Evolutionary conservation across 768 basidiomycete genomes (phyloP).

Genomic region (Postia placenta): DNA sequence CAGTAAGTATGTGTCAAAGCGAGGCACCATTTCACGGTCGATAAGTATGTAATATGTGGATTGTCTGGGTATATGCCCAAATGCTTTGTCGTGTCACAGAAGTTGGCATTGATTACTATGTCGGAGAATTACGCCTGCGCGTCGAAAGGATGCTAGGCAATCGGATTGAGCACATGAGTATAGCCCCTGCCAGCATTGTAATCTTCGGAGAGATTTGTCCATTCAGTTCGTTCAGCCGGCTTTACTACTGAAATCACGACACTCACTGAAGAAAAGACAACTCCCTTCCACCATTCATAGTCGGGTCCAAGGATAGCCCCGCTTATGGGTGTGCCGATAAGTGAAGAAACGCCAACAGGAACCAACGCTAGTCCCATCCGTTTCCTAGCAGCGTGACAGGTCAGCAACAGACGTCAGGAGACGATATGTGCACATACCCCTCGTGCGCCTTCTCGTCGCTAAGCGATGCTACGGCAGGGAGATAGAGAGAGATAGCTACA

Average conservation of each 20-base stretch:
- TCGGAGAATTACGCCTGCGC: too few relatives aligned
- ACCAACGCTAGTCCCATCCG: conserved; percentile 1
- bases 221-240: not conserved
- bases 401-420: not conserved
- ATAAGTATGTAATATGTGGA: too few relatives aligned
- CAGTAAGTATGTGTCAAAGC: too few relatives aligned
- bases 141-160: too few relatives aligned
- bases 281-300: not conserved
- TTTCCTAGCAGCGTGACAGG: not conserved
- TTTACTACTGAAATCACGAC: not conserved
- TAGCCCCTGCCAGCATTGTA: not conserved
- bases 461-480: not conserved
- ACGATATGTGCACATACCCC: not conserved
- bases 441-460: not conserved
- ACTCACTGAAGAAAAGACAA: not conserved
- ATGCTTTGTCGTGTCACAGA: too few relatives aligned
- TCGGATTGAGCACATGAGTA: not conserved
- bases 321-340: not conserved
- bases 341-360: not conserved
- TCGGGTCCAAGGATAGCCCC: not conserved
- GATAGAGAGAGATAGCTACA: not conserved
- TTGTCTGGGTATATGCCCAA: too few relatives aligned
- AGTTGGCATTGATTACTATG: too few relatives aligned
- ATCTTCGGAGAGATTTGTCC: not conserved
- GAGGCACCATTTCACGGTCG: too few relatives aligned